Evolutionary conservation across 306 rosid species (phyloP), one percentile per base, ranked within the genome.

Genomic region (Prunus padus): DNA sequence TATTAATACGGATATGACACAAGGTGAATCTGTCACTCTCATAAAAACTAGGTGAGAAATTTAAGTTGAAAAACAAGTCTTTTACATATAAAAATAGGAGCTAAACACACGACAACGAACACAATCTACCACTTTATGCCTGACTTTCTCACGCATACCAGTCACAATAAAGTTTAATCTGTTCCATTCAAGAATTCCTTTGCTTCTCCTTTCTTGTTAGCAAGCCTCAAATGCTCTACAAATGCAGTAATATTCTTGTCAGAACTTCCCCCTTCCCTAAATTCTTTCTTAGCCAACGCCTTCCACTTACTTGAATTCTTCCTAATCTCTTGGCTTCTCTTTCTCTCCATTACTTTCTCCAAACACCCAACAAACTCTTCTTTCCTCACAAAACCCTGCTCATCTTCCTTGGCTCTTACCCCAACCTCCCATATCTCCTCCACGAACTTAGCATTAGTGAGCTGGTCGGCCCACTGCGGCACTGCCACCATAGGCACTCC

Each of bases 381-480:
- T 74, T 71, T 88, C 69, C 77, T 88, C 76, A 85, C 88, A 33
- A 83, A 25, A 13, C 90, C 89, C 9, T 70, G 45, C 22, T 84
- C 85, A 75, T 86, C 96, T 71, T 90, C 93, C 65, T 85, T 83
- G 1, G 82, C 86, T 84, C 86, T 80, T 33, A 85, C 86, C 7
- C 93, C 91, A 19, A 90, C 88, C 69, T 77, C 78, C 93, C 93
- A 90, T 1, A 90, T 33, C 11, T 85, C 89, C 37, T 71, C 93
- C 86, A 88, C 74, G 75, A 65, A 90, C 78, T 87, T 88, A 0
- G 93, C 93, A 75, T 90, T 90, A 0, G 93, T 83, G 74, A 87
- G 73, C 31, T 86, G 93, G 50, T 90, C 96, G 0, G 87, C 71
- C 93, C 91, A 88, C 62, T 83, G 90, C 2, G 91, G 93, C 77